Evolutionary conservation across 305 asterid species (phyloP).

Genomic region (Petunia hybrid): DNA sequence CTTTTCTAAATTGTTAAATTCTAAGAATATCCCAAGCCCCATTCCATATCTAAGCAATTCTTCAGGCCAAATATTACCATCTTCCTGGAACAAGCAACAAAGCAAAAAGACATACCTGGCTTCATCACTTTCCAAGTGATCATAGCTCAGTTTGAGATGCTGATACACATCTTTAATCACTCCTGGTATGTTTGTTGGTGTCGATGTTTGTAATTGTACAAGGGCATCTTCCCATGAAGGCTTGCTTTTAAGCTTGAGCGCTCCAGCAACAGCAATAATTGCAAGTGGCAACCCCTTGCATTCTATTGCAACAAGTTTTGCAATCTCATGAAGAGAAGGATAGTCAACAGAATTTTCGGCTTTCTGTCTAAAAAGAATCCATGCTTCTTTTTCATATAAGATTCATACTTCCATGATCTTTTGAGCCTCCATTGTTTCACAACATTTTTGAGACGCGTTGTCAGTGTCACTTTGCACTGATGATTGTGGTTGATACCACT

Average conservation of each 20-base stretch:
- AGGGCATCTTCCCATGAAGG: constrained; percentile 45
- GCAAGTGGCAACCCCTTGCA: constrained; percentile 48
- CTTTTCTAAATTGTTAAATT: constrained; percentile 26
- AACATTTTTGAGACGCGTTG: constrained; percentile 34
- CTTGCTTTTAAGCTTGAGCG: constrained; percentile 25
- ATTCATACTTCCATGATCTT: constrained; percentile 8
- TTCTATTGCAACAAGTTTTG: constrained; percentile 35
- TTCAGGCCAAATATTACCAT: constrained; percentile 12
- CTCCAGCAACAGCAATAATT: constrained; percentile 34
- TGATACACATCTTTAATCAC: constrained; percentile 30
- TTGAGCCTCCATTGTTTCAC: constrained; percentile 38
- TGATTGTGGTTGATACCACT: neutral
- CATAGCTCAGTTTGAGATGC: constrained; percentile 45
- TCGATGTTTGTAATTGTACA: constrained; percentile 1
- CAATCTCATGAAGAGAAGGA: neutral
- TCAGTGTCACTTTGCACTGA: constrained; percentile 37
- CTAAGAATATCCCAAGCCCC: constrained; percentile 40
- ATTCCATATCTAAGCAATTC: constrained; percentile 26
- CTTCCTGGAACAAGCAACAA: constrained; percentile 46
- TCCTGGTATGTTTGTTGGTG: constrained; percentile 11
- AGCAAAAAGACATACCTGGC: constrained; percentile 40
- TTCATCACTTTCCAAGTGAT: constrained; percentile 31
- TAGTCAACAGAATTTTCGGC: constrained; percentile 18
- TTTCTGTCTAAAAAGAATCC: constrained; percentile 37
- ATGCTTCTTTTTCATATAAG: constrained; percentile 41